Conservation (phyloP, 306 rosid genomes). For the Rosa persica region DNA sequence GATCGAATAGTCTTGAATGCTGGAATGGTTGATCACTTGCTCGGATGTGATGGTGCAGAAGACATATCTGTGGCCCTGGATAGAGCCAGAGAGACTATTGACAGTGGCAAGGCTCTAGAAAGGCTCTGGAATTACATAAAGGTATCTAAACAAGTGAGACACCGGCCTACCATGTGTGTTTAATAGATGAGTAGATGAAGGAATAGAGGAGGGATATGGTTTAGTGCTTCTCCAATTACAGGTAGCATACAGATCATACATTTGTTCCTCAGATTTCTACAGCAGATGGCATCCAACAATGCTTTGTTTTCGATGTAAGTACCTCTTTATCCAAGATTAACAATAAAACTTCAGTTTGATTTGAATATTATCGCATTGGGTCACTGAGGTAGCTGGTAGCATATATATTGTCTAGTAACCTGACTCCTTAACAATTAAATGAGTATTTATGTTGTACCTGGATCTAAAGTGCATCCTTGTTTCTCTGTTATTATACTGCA, state of each 20-base stretch:
- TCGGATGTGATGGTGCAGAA: conserved; percentile 89
- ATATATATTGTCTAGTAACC: not conserved
- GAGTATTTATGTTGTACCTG: not conserved
- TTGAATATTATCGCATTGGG: not conserved
- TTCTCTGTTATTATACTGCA: not conserved
- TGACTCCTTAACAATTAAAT: not conserved
- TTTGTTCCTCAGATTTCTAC: not conserved
- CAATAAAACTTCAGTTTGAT: not conserved
- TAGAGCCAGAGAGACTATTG: conserved; percentile 92
- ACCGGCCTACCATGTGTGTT: not conserved
- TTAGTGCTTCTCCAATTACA: not conserved
- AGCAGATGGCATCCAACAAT: not conserved
- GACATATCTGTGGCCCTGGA: conserved; percentile 67
- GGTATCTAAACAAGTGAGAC: conserved; percentile 55
- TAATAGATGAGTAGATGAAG: not conserved
- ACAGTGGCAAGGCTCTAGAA: conserved; percentile 85
- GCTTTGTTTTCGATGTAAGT: not conserved
- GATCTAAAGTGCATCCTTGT: not conserved
- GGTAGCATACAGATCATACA: conserved; percentile 1
- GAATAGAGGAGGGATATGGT: conserved; percentile 10
- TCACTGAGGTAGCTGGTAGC: not conserved
- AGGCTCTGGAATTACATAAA: conserved; percentile 75
- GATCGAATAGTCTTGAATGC: conserved; percentile 90
- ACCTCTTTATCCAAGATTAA: not conserved
- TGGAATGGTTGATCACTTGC: conserved; percentile 90